Percentiles rank a stretch among this genome's conserved stretches.
These are phyloP conservation scores for Fragilaria crotonensis DNA, from an alignment of 108 stramenopile genomes.

Conservation along the genomic window DNA sequence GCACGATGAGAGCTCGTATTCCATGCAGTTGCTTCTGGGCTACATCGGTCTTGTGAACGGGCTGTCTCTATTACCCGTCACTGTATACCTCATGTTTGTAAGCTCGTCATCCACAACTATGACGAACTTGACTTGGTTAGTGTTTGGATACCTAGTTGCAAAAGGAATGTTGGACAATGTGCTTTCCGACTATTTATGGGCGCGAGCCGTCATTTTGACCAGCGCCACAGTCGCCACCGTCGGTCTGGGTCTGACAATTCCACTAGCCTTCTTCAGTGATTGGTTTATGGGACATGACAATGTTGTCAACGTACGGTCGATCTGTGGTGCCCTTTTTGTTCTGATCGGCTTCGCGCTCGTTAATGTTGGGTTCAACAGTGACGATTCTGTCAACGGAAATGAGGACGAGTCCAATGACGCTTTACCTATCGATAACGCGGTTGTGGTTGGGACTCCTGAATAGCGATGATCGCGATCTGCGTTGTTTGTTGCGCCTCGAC, in stretches of 20 bases:
- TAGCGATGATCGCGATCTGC: too few relatives aligned
- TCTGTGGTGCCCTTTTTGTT: slow-evolving; percentile 64
- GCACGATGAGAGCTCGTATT: slow-evolving; percentile 62
- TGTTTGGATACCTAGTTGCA: slow-evolving; percentile 53
- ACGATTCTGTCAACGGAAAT: slow-evolving; percentile 3
- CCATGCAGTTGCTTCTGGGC: slow-evolving; percentile 89
- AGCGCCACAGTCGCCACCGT: slow-evolving; percentile 96
- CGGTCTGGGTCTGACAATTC: slow-evolving; percentile 93
- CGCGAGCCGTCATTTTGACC: slow-evolving; percentile 89
- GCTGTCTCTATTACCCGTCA: slow-evolving; percentile 50
- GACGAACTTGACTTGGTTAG: slow-evolving; percentile 32
- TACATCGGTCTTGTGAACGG: slow-evolving; percentile 84
- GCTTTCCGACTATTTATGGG: slow-evolving; percentile 92
- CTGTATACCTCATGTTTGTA: slow-evolving; percentile 33
- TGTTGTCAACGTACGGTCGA: slow-evolving; percentile 24
- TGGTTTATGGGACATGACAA: slow-evolving; percentile 40
- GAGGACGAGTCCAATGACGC: too few relatives aligned
- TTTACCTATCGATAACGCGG: too few relatives aligned
- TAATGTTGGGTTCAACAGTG: slow-evolving; percentile 42
- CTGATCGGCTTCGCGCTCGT: slow-evolving; percentile 73
- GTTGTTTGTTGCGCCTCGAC: too few relatives aligned
- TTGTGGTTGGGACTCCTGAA: too few relatives aligned
- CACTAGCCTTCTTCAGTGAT: slow-evolving; percentile 87
- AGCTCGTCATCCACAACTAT: slow-evolving; percentile 4
- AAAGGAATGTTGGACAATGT: slow-evolving; percentile 88